Percentiles rank a stretch among this genome's conserved stretches.
Evolutionary conservation across 2,329 filamentous ascomycete species (phyloP).

Genomic region (Davidsoniella australis): DNA sequence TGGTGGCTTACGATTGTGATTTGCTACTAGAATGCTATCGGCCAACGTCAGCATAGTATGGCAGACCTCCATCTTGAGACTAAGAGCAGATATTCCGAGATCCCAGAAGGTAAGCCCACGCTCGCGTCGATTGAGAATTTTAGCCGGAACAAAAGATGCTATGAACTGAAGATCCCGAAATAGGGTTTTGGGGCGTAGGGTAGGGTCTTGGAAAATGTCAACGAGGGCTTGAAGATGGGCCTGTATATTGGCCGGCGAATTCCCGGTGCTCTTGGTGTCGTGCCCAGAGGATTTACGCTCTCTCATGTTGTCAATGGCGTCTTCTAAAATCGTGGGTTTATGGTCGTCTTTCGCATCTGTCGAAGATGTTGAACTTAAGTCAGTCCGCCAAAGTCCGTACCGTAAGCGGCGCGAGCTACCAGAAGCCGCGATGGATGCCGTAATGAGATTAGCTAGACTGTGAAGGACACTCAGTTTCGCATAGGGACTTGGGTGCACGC

Average conservation of each 20-base stretch:
- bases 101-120: slow-evolving; percentile 75
- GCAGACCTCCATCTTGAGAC: slow-evolving; percentile 74
- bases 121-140: slow-evolving; percentile 43
- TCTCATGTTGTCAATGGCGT: slow-evolving; percentile 38
- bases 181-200: slow-evolving; percentile 59
- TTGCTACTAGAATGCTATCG: slow-evolving; percentile 39
- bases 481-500: slow-evolving; percentile 74
- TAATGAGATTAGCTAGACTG: slow-evolving; percentile 67
- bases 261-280: not conserved
- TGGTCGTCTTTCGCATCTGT: slow-evolving; percentile 16
- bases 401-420: slow-evolving; percentile 24
- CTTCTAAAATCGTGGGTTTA: slow-evolving; percentile 29
- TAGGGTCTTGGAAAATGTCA: slow-evolving; percentile 47
- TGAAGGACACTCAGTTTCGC: slow-evolving; percentile 69
- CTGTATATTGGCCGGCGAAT: slow-evolving; percentile 30
- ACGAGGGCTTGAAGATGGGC: slow-evolving; percentile 50
- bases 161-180: slow-evolving; percentile 70
- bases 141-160: slow-evolving; percentile 44
- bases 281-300: slow-evolving; percentile 27
- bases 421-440: slow-evolving; percentile 41
- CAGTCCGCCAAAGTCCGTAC: slow-evolving; percentile 21
- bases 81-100: slow-evolving; percentile 71
- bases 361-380: slow-evolving; percentile 15
- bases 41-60: slow-evolving; percentile 55
- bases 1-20: slow-evolving; percentile 13